A percentile compares a stretch with the other conserved stretches of the same genome.
Evolutionary conservation across 139 green algal genomes (phyloP).

Genomic region (Helicosporidium sp.): DNA sequence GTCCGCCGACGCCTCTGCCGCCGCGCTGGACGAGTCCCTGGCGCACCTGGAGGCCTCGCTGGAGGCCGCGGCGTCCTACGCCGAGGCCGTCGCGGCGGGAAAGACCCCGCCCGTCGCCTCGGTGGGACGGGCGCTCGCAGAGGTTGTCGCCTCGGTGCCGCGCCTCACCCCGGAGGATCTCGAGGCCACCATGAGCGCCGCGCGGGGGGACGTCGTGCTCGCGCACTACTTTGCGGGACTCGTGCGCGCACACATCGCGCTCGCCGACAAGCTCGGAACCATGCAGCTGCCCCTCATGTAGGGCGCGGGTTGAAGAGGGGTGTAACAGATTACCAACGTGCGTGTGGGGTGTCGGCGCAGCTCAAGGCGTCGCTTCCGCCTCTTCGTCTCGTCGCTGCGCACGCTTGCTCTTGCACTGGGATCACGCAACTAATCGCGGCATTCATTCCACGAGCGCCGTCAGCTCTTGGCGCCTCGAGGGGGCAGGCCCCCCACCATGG

Average conservation of each 20-base stretch:
- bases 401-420: too few species aligned
- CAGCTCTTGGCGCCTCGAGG: too few species aligned
- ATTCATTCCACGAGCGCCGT: too few species aligned
- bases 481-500: too few species aligned
- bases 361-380: too few species aligned
- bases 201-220: conserved; percentile 62
- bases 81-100: conserved; percentile 57
- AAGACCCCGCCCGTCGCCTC: conserved; percentile 30
- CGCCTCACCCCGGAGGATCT: conserved; percentile 50
- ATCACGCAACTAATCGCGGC: not conserved
- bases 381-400: too few species aligned
- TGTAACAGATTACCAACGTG: too few species aligned
- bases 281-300: conserved; percentile 55
- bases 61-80: conserved; percentile 42
- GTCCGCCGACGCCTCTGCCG: too few species aligned
- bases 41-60: conserved; percentile 38
- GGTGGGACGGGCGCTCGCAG: conserved; percentile 66
- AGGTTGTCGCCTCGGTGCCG: conserved; percentile 65
- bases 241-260: conserved; percentile 58
- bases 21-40: conserved; percentile 40
- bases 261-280: conserved; percentile 75
- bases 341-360: too few species aligned
- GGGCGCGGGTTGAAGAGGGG: not conserved
- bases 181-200: conserved; percentile 62
- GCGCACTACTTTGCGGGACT: conserved; percentile 75